Conservation (phyloP, 2,329 filamentous ascomycete species). For the Fusarium cicatricum region DNA sequence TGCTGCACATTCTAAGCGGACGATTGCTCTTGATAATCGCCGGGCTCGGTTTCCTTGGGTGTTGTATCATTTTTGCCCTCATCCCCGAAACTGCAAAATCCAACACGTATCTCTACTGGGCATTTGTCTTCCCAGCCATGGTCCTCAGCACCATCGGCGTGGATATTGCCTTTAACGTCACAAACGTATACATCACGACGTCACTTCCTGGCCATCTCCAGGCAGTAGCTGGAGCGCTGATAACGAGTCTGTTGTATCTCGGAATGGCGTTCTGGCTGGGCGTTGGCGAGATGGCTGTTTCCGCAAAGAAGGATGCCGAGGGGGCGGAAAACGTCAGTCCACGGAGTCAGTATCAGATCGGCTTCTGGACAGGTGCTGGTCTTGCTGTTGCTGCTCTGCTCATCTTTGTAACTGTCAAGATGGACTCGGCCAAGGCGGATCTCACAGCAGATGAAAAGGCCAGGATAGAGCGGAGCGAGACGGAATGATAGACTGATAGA, state of each 20-base stretch:
- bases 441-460: slow-evolving; percentile 66
- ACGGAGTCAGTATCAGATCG: slow-evolving; percentile 66
- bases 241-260: slow-evolving; percentile 68
- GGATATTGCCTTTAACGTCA: slow-evolving; percentile 78
- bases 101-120: slow-evolving; percentile 65
- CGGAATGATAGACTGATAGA: background rate
- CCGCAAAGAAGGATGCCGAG: slow-evolving; percentile 51
- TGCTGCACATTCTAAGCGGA: slow-evolving; percentile 72
- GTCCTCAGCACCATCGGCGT: slow-evolving; percentile 74
- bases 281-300: slow-evolving; percentile 71
- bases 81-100: slow-evolving; percentile 60
- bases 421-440: slow-evolving; percentile 63
- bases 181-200: slow-evolving; percentile 81
- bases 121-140: slow-evolving; percentile 76
- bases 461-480: slow-evolving; percentile 27
- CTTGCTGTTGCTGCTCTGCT: slow-evolving; percentile 60
- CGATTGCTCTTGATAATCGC: slow-evolving; percentile 70
- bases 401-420: slow-evolving; percentile 64
- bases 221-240: slow-evolving; percentile 73
- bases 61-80: slow-evolving; percentile 69
- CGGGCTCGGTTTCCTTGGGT: slow-evolving; percentile 64
- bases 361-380: slow-evolving; percentile 72
- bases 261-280: slow-evolving; percentile 77
- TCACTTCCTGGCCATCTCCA: slow-evolving; percentile 72
- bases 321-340: slow-evolving; percentile 47